Conservation (phyloP, 75 land plant species). For the Larix kaempferi region DNA sequence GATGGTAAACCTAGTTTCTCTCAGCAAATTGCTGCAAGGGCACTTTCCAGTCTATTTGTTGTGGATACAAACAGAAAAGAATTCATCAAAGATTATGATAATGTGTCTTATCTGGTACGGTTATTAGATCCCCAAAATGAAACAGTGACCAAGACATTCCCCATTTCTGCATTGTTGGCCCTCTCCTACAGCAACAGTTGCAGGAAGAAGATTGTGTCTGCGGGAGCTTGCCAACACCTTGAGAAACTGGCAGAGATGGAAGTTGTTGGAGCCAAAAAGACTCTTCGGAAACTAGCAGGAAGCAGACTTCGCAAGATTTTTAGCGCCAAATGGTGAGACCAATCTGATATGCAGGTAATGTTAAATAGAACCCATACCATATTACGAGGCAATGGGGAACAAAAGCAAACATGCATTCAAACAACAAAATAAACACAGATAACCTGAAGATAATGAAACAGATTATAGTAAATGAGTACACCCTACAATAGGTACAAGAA, state of each 20-base stretch:
- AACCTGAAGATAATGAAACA: too few relatives aligned
- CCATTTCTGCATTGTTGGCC: conserved; percentile 42
- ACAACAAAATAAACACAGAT: too few relatives aligned
- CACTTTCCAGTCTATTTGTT: conserved; percentile 41
- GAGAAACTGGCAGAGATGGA: conserved; percentile 58
- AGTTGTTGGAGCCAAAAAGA: conserved; percentile 60
- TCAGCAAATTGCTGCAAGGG: conserved; percentile 53
- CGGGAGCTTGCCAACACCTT: conserved; percentile 52
- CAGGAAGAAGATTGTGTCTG: conserved; percentile 55
- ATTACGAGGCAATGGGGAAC: too few relatives aligned
- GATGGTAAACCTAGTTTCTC: conserved; percentile 46
- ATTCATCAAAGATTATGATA: conserved; percentile 51
- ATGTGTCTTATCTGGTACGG: conserved; percentile 40
- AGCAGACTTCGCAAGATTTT: conserved; percentile 9
- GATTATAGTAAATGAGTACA: too few relatives aligned
- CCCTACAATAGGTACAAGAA: too few relatives aligned
- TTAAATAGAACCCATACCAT: too few relatives aligned
- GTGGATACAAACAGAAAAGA: conserved; percentile 40
- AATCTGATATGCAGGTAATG: neutral
- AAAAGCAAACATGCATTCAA: too few relatives aligned
- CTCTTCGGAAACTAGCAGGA: conserved; percentile 29
- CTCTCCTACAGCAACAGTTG: conserved; percentile 41
- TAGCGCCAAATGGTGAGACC: neutral
- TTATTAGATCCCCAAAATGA: conserved; percentile 40
- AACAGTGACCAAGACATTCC: conserved; percentile 21